phyloP scores from a whole-genome alignment of 148 eudicot species.

The Chenopodium formosanum region DNA sequence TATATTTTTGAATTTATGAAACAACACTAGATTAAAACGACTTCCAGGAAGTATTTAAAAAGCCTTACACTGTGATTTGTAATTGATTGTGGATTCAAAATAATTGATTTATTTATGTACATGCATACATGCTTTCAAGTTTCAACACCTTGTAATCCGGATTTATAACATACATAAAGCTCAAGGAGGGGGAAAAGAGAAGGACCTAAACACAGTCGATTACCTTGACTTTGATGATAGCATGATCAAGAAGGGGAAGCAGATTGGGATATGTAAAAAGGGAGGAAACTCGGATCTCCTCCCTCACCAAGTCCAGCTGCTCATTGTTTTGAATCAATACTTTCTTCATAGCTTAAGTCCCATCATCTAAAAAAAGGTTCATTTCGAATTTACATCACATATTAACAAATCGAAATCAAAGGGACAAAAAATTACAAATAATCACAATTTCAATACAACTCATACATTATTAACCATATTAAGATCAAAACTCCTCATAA shows the following conservation, averaged over 20 bases:
- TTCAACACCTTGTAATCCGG: neutral
- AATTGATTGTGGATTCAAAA: neutral
- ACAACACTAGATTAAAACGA: neutral
- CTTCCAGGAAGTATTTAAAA: neutral
- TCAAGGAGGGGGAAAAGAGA: neutral
- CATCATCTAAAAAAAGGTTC: conserved; percentile 67
- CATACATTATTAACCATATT: neutral
- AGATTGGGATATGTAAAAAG: conserved; percentile 86
- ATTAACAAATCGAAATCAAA: neutral
- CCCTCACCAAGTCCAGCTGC: conserved; percentile 90
- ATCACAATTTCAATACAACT: neutral
- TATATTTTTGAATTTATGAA: neutral
- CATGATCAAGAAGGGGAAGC: conserved; percentile 97
- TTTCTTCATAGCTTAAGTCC: conserved; percentile 98
- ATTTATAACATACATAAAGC: neutral
- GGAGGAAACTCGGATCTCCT: conserved; percentile 93
- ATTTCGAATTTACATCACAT: conserved; percentile 22
- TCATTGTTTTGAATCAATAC: conserved; percentile 86
- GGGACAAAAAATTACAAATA: neutral
- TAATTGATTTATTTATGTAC: neutral
- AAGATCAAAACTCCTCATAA: conserved; percentile 6
- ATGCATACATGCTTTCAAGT: neutral
- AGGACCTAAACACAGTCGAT: neutral
- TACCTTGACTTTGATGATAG: conserved; percentile 92
- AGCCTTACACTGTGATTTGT: neutral